Evolutionary conservation across 2,329 filamentous ascomycete genomes (phyloP).

Genomic region (Cadophora malorum): DNA sequence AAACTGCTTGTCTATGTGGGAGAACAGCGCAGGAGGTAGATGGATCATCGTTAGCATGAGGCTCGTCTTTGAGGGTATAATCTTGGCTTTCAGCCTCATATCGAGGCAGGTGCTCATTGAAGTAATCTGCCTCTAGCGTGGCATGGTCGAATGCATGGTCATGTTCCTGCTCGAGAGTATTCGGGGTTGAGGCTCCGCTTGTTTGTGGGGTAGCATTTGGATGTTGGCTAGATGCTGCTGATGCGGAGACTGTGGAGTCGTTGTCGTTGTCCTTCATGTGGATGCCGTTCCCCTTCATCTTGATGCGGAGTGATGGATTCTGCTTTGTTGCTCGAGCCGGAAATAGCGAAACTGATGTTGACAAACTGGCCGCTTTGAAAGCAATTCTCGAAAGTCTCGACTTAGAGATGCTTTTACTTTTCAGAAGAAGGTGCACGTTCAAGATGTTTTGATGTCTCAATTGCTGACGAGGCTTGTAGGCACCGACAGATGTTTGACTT

Average conservation of each 20-base stretch:
- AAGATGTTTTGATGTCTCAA: background rate
- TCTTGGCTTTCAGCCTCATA: background rate
- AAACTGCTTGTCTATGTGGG: conserved; percentile 11
- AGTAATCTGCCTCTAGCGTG: conserved; percentile 10
- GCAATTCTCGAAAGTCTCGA: background rate
- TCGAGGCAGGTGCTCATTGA: background rate
- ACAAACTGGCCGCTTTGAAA: background rate
- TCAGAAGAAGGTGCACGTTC: background rate
- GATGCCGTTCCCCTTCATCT: conserved; percentile 8
- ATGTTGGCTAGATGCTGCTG: conserved; percentile 7
- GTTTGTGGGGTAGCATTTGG: conserved; percentile 17
- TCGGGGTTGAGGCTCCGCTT: conserved; percentile 22
- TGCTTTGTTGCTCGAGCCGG: background rate
- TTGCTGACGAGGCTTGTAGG: conserved; percentile 16
- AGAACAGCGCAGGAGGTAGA: conserved; percentile 9
- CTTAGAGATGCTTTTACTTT: background rate
- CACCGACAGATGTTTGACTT: conserved; percentile 1
- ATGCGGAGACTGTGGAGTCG: background rate
- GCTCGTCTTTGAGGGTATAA: background rate
- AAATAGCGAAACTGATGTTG: background rate
- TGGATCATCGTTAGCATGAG: background rate
- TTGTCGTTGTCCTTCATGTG: conserved; percentile 4
- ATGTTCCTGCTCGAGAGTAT: conserved; percentile 16
- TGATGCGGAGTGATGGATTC: background rate
- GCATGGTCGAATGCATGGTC: conserved; percentile 20